Percentiles rank a stretch among this genome's conserved stretches.
Conservation (phyloP, 177 flowering plant genomes). For the Vitis hybrid region DNA sequence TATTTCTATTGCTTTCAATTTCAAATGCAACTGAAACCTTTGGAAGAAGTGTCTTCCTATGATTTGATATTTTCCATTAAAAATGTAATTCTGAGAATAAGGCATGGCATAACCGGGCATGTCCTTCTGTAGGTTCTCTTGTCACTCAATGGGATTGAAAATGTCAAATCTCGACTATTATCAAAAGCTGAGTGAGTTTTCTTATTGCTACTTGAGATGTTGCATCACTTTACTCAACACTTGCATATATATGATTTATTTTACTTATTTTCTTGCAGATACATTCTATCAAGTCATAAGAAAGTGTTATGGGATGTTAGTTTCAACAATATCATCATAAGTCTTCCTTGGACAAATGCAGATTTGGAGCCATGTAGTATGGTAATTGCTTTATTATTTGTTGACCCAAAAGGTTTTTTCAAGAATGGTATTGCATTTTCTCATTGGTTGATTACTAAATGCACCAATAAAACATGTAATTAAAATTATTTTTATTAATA, state of each 20-base stretch:
- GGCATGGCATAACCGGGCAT: too few species aligned
- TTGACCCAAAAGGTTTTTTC: not conserved
- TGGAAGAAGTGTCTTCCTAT: too few species aligned
- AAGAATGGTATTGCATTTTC: not conserved
- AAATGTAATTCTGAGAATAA: too few species aligned
- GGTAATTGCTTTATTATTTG: slow-evolving; percentile 43
- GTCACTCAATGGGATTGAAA: slow-evolving; percentile 69
- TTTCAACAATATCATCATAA: slow-evolving; percentile 33
- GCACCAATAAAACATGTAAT: too few species aligned
- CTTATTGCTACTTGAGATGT: not conserved
- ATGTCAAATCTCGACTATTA: slow-evolving; percentile 47
- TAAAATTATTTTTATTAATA: too few species aligned
- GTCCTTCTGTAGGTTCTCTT: slow-evolving; percentile 56
- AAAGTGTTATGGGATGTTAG: slow-evolving; percentile 61
- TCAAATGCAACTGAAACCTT: too few species aligned
- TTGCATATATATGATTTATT: not conserved
- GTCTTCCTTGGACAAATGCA: slow-evolving; percentile 49
- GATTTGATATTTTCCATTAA: too few species aligned
- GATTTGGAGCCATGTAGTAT: slow-evolving; percentile 30
- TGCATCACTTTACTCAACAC: not conserved
- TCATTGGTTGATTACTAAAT: not conserved
- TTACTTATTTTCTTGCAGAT: slow-evolving; percentile 42
- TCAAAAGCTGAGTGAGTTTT: slow-evolving; percentile 78
- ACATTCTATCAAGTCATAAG: slow-evolving; percentile 45
- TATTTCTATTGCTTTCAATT: too few species aligned